Base-by-base conservation (phyloP, 768 basidiomycete species). In the Fibroporia radiculosa region DNA sequence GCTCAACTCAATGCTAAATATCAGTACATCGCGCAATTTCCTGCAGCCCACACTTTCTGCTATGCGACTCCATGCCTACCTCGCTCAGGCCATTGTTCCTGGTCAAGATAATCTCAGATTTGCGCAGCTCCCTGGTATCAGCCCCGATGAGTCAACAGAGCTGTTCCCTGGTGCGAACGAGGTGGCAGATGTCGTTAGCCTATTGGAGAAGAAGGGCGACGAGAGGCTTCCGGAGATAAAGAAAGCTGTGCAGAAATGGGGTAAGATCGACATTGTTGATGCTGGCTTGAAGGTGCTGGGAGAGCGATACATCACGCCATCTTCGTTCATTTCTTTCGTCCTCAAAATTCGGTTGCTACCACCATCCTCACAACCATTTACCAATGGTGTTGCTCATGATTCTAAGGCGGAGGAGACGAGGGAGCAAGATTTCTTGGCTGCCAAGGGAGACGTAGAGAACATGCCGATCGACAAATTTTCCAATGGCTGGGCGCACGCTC, bases 241-340 rank as follows among this genome's bases (percentile, higher is more conserved):
- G 61, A 82, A 80, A 50, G 81, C 76, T 0, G 67, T 85, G 2
- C 67, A 77, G 48, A 74, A 69, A 42, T 90, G 89, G 84, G 83
- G 83, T 1, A 70, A 72, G 36, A 65, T 89, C 18, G 85, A 97
- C 42, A 66, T 98, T 28, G 79, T 88, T 16, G 82, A 86, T 58
- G 83, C 85, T 18, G 66, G 74, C 11, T 97, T 96, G 74, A 86
- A 86, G 72, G 93, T 99, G 42, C 87, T 91, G 48, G 95, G 89
- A 43, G 96, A 99, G 65, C 82, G 82, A 13, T 64, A 84, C 26
- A 78, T 98, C 27, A 85, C 88, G 0, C 93, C 95, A 0, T 84
- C 85, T 2, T 80, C 95, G 0, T 84, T 97, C 50, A 88, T 96
- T 20, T 84, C 82, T 57, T 76, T 97, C 31, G 71, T 87, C 24